A percentile compares a stretch with the other conserved stretches of the same genome.
Evolutionary conservation across 331 rosid species (phyloP).

Genomic region (Stylosanthes scabra): DNA sequence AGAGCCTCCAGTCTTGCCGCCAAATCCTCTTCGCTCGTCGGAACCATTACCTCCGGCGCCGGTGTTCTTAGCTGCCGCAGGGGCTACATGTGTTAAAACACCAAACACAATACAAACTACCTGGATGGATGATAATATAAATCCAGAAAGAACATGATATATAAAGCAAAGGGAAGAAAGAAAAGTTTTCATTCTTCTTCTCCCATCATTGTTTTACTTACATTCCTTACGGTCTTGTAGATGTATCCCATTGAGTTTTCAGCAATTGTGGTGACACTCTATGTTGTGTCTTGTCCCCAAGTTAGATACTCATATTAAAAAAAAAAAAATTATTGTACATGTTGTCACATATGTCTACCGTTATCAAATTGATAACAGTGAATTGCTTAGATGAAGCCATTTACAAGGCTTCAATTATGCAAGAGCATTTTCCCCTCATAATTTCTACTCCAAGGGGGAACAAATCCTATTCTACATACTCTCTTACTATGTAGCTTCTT

Average conservation of each 20-base stretch:
- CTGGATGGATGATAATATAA: neutral
- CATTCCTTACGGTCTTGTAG: conserved; percentile 13
- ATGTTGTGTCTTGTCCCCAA: conserved; percentile 44
- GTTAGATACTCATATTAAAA: conserved; percentile 37
- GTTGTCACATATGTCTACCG: conserved; percentile 43
- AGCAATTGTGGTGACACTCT: conserved; percentile 40
- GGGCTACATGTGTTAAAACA: conserved; percentile 66
- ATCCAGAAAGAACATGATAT: conserved; percentile 18
- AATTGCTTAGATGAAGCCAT: conserved; percentile 33
- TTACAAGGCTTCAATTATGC: conserved; percentile 22
- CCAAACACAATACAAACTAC: conserved; percentile 24
- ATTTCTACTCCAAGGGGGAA: conserved; percentile 40
- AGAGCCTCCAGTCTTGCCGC: conserved; percentile 98
- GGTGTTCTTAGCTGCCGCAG: conserved; percentile 79
- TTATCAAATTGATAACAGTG: conserved; percentile 49
- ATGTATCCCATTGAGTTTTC: conserved; percentile 52
- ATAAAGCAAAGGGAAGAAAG: conserved; percentile 51
- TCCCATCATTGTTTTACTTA: conserved; percentile 38
- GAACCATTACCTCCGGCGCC: conserved; percentile 68
- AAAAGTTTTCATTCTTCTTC: conserved; percentile 50
- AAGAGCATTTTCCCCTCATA: conserved; percentile 35
- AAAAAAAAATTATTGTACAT: conserved; percentile 46
- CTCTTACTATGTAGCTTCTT: conserved; percentile 21
- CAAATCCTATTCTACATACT: conserved; percentile 26
- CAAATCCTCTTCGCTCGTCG: conserved; percentile 88